Evolutionary conservation across 805 yeast genomes (phyloP), one percentile per base, ranked within the genome.

Genomic region (Metschnikowia orientalis): DNA sequence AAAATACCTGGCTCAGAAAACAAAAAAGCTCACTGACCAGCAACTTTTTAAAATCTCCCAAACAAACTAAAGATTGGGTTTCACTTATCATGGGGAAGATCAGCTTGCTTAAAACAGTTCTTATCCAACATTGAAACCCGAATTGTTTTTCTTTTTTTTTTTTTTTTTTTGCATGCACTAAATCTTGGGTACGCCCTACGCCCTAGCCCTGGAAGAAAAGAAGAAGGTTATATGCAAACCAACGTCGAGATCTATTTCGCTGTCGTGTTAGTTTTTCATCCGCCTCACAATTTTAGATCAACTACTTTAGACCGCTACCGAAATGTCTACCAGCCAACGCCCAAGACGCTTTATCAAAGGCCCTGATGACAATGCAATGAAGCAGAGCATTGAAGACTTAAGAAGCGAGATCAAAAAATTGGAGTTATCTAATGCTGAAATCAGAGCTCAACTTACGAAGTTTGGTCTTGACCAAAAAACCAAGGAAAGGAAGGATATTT

Each of bases 341-440:
- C 41, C 47, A 31, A 71, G 75, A 61, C 71, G 69, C 41, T 77
- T 69, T 57, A 73, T 81, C 60, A 82, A 82, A 59, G 77, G 81
- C 53, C 94, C 94, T 29, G 92, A 84, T 59, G 75, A 70, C 50
- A 63, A 71, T 40, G 77, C 67, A 35, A 70, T 79, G 60, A 83
- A 82, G 55, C 72, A 69, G 41, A 69, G 73, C 44, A 53, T 81
- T 41, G 73, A 68, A 22, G 65, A 64, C 40, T 59, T 81, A 46
- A 73, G 75, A 41, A 69, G 69, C 23, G 79, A 81, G 54, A 72
- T 83, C 57, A 76, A 77, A 51, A 73, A 73, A 53, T 67, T 79
- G 56, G 85, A 80, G 53, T 54, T 61, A 26, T 67, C 71, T 40
- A 60, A 79, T 44, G 61, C 61, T 31, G 71, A 73, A 45, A 50